A percentile compares a stretch with the other conserved stretches of the same genome.
Evolutionary conservation across 1,284 basidiomycete genomes (phyloP).

Genomic region (Ceratobasidium sp.): DNA sequence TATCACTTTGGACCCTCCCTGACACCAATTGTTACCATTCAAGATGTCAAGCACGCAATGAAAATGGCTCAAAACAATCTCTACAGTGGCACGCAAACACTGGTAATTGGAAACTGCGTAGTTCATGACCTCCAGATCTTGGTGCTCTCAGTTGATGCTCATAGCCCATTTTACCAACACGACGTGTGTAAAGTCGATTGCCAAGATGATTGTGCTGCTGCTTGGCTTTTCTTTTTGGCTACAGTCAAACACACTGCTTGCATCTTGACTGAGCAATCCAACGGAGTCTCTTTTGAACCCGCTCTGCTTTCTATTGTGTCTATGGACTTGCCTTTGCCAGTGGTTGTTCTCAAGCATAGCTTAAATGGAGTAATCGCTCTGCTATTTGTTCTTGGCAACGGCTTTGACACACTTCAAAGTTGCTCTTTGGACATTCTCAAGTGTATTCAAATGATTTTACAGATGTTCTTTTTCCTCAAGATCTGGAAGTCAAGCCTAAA

Average conservation of each 20-base stretch:
- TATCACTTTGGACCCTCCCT: constrained; percentile 35
- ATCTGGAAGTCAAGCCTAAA: constrained; percentile 58
- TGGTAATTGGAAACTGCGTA: constrained; percentile 54
- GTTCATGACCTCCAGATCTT: constrained; percentile 52
- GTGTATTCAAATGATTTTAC: constrained; percentile 57
- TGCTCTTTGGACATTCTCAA: constrained; percentile 56
- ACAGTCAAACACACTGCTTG: constrained; percentile 52
- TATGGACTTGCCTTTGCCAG: not conserved
- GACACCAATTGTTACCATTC: constrained; percentile 54
- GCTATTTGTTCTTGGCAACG: constrained; percentile 60
- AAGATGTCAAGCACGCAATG: constrained; percentile 59
- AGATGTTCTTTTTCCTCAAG: constrained; percentile 58
- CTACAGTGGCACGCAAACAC: constrained; percentile 54
- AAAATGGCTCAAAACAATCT: constrained; percentile 59
- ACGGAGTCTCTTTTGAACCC: not conserved
- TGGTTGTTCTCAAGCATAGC: not conserved
- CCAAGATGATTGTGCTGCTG: constrained; percentile 63
- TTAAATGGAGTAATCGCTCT: constrained; percentile 54
- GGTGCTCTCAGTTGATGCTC: constrained; percentile 48
- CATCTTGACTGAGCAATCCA: not conserved
- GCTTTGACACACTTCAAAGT: constrained; percentile 60
- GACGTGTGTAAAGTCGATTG: constrained; percentile 60
- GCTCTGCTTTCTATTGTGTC: not conserved
- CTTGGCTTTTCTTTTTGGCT: constrained; percentile 57
- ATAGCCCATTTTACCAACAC: constrained; percentile 56